These are phyloP conservation scores for Fusarium sp. DNA, from an alignment of 2,329 filamentous ascomycete genomes.

Conservation along the genomic window DNA sequence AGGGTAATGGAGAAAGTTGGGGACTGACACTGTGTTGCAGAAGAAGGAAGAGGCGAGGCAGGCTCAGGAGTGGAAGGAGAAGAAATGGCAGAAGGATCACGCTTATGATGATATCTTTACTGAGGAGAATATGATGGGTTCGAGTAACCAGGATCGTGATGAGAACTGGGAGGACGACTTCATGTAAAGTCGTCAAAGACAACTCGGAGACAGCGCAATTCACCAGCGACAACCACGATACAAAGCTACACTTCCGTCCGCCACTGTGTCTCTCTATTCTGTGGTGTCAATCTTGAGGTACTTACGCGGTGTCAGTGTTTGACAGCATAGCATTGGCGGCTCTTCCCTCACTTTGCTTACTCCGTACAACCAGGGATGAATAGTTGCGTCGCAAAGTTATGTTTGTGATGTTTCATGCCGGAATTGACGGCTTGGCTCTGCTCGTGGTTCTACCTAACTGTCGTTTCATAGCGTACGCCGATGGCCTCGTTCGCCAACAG, in stretches of 20 bases:
- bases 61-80: slow-evolving; percentile 83
- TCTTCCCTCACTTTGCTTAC: neutral
- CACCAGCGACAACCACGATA: neutral
- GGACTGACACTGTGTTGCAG: slow-evolving; percentile 53
- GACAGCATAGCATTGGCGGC: neutral
- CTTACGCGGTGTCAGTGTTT: neutral
- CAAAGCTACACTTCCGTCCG: slow-evolving; percentile 2
- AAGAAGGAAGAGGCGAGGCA: slow-evolving; percentile 80
- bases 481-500: no score
- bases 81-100: slow-evolving; percentile 97
- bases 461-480: neutral
- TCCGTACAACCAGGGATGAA: neutral
- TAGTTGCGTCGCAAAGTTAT: no score
- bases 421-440: neutral
- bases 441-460: neutral
- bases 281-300: neutral
- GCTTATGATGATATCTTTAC: slow-evolving; percentile 93
- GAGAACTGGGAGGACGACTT: slow-evolving; percentile 90
- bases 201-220: no score
- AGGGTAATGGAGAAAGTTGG: neutral
- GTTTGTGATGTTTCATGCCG: neutral
- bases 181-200: slow-evolving; percentile 65
- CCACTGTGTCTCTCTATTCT: neutral
- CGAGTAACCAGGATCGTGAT: slow-evolving; percentile 87
- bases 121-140: slow-evolving; percentile 79